Conservation (phyloP, 2,329 filamentous ascomycete genomes). For the Diaporthe citriasiana region DNA sequence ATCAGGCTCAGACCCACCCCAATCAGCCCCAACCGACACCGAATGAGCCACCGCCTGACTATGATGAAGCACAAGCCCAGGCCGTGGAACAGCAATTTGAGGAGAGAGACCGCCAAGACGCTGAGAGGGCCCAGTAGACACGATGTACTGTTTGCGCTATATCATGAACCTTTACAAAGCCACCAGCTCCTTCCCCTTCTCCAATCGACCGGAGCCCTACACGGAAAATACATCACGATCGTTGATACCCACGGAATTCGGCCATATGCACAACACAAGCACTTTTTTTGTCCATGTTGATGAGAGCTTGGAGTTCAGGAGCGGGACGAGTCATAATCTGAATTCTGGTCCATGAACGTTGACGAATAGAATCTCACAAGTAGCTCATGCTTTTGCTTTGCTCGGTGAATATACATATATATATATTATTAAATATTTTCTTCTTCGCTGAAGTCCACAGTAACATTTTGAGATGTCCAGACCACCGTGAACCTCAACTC, state of each 20-base stretch:
- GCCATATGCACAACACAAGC: constrained; percentile 15
- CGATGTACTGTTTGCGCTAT: background rate
- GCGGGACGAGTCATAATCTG: constrained; percentile 18
- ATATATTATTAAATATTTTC: background rate
- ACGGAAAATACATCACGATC: constrained; percentile 10
- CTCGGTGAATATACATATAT: background rate
- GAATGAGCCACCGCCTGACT: constrained; percentile 87
- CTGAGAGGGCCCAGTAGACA: constrained; percentile 68
- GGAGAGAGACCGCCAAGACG: constrained; percentile 80
- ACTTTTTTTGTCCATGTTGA: constrained; percentile 2
- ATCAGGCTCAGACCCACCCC: constrained; percentile 20
- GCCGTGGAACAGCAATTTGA: constrained; percentile 72
- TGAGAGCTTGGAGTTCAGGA: constrained; percentile 37
- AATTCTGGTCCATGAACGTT: background rate
- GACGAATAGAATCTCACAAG: background rate
- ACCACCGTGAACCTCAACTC: background rate
- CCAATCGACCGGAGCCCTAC: background rate
- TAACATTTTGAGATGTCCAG: background rate
- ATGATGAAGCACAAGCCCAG: constrained; percentile 90
- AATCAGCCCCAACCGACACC: constrained; percentile 59
- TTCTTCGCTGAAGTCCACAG: background rate
- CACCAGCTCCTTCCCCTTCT: background rate
- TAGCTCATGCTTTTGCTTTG: background rate
- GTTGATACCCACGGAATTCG: constrained; percentile 26
- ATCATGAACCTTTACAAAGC: background rate